Base-by-base conservation (phyloP, 2,329 filamentous ascomycete genomes). In the Cucurbitaria berberidis region DNA sequence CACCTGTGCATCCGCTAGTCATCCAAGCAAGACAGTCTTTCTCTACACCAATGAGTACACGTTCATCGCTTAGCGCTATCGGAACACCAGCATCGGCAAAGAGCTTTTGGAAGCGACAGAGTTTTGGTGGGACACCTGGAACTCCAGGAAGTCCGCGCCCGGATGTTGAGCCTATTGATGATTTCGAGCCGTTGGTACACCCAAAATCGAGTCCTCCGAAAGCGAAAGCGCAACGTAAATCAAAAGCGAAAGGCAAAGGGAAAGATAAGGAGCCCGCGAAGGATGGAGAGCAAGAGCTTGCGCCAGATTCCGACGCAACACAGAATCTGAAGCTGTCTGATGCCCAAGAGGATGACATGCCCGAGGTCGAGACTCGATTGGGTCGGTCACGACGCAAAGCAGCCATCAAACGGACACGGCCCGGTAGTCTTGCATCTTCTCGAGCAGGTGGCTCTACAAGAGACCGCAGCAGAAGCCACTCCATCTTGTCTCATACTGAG, bases 401-500 rank as follows among this genome's bases (percentile, higher is more conserved):
- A 24, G 54, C 68, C 16, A 55, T 61, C 13, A 69, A 64, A 52
- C 59, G 70, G 49, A 59, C 55, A 29, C 62, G 74, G 53, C 69
- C 69, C 22, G 74, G 72, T 34, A 81, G 80, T 53, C 74, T 77
- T 38, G 74, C 77, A 21, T 81, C 80, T 13, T 81, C 80, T 13
- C 75, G 75, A 45, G 73, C 79, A 22, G 78, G 75, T 35, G 76
- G 76, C 5, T 79, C 78, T 15, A 60, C 72, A 22, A 75, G 76
- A 53, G 76, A 74, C 41, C 73, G 77, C 11, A 81, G 79, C 42
- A 71, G 80, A 44, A 82, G 80, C 59, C 78, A 78, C 30, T 82
- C 80, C 11, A 72, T 81, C 39, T 66, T 77, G 13, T 81, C 79
- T 2, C 76, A 78, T 39, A 74, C 75, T 4, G 78, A 79, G 21